Percentiles rank a stretch among this genome's conserved stretches.
Evolutionary conservation across 441 rosid genomes (phyloP).

Genomic region (Adansonia madagascariensis): DNA sequence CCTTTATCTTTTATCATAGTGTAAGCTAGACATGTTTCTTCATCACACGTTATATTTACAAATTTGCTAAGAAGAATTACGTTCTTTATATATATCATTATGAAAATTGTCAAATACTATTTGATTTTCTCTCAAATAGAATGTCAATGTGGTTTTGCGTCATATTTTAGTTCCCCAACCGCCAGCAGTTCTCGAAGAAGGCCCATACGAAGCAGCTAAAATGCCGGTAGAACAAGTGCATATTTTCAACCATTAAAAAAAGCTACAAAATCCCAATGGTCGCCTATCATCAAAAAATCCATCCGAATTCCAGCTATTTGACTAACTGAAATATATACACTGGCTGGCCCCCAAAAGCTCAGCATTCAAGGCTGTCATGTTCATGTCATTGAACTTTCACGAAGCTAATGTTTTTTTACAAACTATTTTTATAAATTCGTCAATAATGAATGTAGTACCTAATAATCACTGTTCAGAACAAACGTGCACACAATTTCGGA

Average conservation of each 20-base stretch:
- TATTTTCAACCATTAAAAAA: constrained; percentile 16
- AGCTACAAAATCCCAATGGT: no score
- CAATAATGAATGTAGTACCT: background rate
- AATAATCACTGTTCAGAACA: background rate
- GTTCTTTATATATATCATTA: no score
- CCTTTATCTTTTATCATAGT: no score
- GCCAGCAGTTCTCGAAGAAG: background rate
- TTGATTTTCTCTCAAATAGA: background rate
- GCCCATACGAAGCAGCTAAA: background rate
- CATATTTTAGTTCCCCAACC: background rate
- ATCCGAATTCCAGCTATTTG: background rate
- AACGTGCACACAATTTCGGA: constrained; percentile 42
- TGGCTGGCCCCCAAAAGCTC: background rate
- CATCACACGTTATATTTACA: no score
- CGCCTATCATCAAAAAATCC: background rate
- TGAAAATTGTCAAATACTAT: background rate
- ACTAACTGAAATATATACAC: background rate
- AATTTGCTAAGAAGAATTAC: no score
- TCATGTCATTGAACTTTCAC: background rate
- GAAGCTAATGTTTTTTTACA: background rate
- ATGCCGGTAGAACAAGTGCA: background rate
- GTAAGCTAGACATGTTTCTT: no score
- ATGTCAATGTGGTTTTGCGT: background rate
- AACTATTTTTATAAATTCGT: constrained; percentile 6
- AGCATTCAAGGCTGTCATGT: background rate